Evolutionary conservation across 441 rosid species (phyloP).

Genomic region (Adansonia rubrostipa): DNA sequence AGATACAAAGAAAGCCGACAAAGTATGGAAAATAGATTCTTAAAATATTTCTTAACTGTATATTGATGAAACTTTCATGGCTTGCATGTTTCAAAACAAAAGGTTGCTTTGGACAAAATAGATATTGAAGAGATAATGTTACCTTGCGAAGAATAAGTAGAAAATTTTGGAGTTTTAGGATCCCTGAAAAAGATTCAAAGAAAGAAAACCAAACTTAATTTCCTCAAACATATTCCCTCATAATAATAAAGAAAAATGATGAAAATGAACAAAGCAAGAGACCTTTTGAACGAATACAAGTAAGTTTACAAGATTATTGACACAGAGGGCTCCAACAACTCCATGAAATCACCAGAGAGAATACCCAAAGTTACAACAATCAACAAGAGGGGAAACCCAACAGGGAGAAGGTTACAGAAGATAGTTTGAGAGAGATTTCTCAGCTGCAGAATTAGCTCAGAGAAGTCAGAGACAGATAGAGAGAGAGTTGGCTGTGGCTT

Average conservation of each 20-base stretch:
- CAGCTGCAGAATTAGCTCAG: conserved; percentile 16
- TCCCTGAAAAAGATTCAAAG: conserved; percentile 23
- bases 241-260: not conserved
- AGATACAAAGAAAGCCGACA: not conserved
- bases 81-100: conserved; percentile 13
- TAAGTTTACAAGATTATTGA: conserved; percentile 13
- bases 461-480: conserved; percentile 21
- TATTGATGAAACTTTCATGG: not conserved
- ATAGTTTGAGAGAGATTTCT: not conserved
- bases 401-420: conserved; percentile 19
- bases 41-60: not conserved
- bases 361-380: not conserved
- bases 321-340: conserved; percentile 37
- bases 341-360: conserved; percentile 25
- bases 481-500: conserved; percentile 34
- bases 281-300: conserved; percentile 10
- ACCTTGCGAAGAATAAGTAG: conserved; percentile 1
- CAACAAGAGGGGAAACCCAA: conserved; percentile 13
- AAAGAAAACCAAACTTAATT: not conserved
- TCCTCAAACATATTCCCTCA: conserved; percentile 16
- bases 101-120: not conserved
- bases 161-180: conserved; percentile 29
- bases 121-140: conserved; percentile 6
- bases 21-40: conserved; percentile 2
- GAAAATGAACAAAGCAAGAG: not conserved